Evolutionary conservation across 2,329 filamentous ascomycete genomes (phyloP).

Genomic region (Ambrosiella xylebori): DNA sequence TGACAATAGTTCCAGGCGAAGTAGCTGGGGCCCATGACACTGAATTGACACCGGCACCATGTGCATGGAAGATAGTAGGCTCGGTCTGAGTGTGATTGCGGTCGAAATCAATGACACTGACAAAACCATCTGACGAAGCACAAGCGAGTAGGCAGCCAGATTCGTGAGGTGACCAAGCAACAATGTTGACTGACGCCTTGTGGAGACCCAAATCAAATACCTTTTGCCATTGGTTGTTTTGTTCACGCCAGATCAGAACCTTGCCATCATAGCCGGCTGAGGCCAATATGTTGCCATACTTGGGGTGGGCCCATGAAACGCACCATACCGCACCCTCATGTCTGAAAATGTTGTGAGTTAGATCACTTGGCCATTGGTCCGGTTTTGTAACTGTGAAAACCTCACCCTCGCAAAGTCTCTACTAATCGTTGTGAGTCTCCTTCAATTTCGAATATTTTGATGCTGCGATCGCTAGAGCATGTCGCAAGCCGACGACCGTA

Average conservation of each 20-base stretch:
- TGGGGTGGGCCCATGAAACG: constrained; percentile 93
- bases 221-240: constrained; percentile 57
- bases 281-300: constrained; percentile 94
- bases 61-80: constrained; percentile 75
- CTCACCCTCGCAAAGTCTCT: constrained; percentile 86
- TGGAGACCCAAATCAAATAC: constrained; percentile 89
- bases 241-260: constrained; percentile 96
- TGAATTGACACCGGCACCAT: constrained; percentile 86
- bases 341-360: constrained; percentile 28
- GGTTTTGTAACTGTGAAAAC: neutral
- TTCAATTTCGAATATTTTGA: constrained; percentile 98
- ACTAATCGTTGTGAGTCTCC: constrained; percentile 76
- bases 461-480: constrained; percentile 93
- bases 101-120: constrained; percentile 90
- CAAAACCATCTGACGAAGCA: constrained; percentile 83
- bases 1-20: constrained; percentile 68
- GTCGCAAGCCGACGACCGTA: constrained; percentile 92
- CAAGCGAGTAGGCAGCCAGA: constrained; percentile 87
- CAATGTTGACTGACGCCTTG: constrained; percentile 91
- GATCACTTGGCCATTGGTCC: neutral
- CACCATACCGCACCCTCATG: constrained; percentile 98
- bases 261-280: constrained; percentile 94
- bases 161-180: constrained; percentile 95
- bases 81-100: constrained; percentile 92
- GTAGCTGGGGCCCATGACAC: constrained; percentile 88